Base-by-base conservation (phyloP, 1,284 basidiomycete species). In the Sanghuangporus sanghuang region DNA sequence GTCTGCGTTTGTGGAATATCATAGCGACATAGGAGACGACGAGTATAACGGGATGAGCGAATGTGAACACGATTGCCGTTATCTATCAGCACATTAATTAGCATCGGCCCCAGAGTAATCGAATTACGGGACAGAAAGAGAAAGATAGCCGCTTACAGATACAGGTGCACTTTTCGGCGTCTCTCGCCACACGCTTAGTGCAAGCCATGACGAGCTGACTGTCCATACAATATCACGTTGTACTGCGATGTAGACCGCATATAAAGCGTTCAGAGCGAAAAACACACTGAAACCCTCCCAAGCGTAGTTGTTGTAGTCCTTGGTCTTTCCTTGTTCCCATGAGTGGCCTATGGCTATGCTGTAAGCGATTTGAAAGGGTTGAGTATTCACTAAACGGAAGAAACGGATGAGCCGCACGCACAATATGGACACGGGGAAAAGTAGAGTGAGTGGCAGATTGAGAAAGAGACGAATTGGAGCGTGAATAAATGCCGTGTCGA, bases 381-480 rank as follows among this genome's bases (percentile, higher is more conserved):
- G 9, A 52, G 62, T 11, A 23, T 38, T n/a, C 2, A 21, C 49
- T 27, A 8, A 32, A 57, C 32, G 54, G 27, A 18, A 61, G 65
- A 85, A 82, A 85, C 85, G 11, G 85, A 76, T 76, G 76, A 16
- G 76, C 65, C 23, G 74, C 66, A 72, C 72, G 36, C 70, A 78
- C 69, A 87, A 78, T n/a, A 85, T 79, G 6, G 78, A 79, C 57
- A 82, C 78, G 1, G 79, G 77, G 67, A 85, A 79, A 62, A 81
- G 70, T 23, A 84, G 70, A 0, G 74, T 76, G 6, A 83, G 66
- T 0, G 81, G 78, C 1, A 90, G 76, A 32, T 89, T 77, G 66
- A 90, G 76, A 72, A 91, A 91, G 63, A 89, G 85, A 3, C 89
- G 79, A 35, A 90, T 72, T 0, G 90, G 90, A 0, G 88, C 86